Evolutionary conservation across 495 filamentous ascomycete species (phyloP).

Genomic region (Aspergillus ellipticus): DNA sequence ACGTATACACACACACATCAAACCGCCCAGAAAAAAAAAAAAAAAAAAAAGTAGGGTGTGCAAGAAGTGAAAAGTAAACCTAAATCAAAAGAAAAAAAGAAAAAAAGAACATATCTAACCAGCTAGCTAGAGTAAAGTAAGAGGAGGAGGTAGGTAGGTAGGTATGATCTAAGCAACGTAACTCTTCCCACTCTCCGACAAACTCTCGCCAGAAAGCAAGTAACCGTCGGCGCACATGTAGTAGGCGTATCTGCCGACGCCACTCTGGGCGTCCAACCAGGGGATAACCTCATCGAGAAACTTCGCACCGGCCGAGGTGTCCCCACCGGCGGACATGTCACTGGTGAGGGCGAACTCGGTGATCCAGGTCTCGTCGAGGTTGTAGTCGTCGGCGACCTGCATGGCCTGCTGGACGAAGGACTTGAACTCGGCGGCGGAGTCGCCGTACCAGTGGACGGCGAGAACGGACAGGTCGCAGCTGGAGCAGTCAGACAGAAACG

Average conservation of each 20-base stretch:
- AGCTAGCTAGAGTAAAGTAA: too few relatives aligned
- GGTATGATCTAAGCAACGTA: slow-evolving; percentile 16
- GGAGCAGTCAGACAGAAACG: slow-evolving; percentile 57
- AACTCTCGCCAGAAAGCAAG: slow-evolving; percentile 20
- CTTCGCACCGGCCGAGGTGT: slow-evolving; percentile 37
- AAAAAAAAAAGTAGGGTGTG: too few relatives aligned
- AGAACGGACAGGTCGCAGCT: slow-evolving; percentile 63
- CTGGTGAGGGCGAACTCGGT: slow-evolving; percentile 65
- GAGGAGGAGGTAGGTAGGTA: too few relatives aligned
- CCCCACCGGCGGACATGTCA: slow-evolving; percentile 40
- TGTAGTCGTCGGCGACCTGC: slow-evolving; percentile 36
- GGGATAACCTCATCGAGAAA: slow-evolving; percentile 58
- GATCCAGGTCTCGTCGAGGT: slow-evolving; percentile 65
- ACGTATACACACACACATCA: too few relatives aligned
- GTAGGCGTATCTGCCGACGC: slow-evolving; percentile 73
- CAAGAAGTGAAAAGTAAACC: too few relatives aligned
- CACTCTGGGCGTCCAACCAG: slow-evolving; percentile 62
- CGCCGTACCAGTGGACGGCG: slow-evolving; percentile 68
- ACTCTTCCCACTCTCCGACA: slow-evolving; percentile 10
- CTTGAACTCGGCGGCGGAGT: slow-evolving; percentile 50
- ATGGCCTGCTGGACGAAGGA: slow-evolving; percentile 53
- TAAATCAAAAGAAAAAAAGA: too few relatives aligned
- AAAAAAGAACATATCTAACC: too few relatives aligned
- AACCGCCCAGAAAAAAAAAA: too few relatives aligned
- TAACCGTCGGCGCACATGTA: slow-evolving; percentile 59